Base-by-base conservation (phyloP, 768 basidiomycete species). In the Gelatoporia subvermispora region DNA sequence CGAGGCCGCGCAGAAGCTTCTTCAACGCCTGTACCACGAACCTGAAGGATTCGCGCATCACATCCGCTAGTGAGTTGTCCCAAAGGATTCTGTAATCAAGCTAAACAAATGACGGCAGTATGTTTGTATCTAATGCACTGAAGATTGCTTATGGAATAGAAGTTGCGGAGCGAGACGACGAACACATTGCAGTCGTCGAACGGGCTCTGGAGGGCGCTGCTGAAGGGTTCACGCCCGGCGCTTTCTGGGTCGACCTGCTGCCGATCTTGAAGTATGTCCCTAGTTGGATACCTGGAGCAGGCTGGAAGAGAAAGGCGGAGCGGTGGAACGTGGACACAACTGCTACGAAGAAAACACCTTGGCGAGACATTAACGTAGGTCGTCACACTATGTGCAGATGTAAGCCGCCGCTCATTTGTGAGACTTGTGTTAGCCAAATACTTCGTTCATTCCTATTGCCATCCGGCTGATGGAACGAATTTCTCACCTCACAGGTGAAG, bases 1-100 rank as follows among this genome's bases (percentile, higher is more conserved):
- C 18, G 59, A 60, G 38, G 62, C 56, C 10, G 50, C 72, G 2
- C 67, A 60, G 8, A 63, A 63, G 24, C 74, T 77, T 57, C 58
- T 78, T 15, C 61, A 61, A 8, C 59, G 56, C 10, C 47, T 70
- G 13, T 51, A 68, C 1, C 61, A 68, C 3, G 54, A 49, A 13
- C 52, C 52, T 1, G 43, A 53, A 3, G 37, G 21, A 10, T 49
- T 53, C 40, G 24, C 49, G 18, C 45, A 49, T 17, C 52, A 49
- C 34, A 44, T 49, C 23, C 48, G 52, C 16, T 39, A 49, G 52
- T 53, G 21, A 8, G 52, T 43, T 8, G 7, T 8, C 10, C 35
- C 10, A 36, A 36, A n/a, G 18, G 7, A 25, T 11, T 31, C 7
- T 43, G 41, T 20, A 31, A 13, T 31, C 28, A 31, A 13, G 28